Conservation (phyloP, 2,329 filamentous ascomycete genomes). For the Monosporascus sp. region DNA sequence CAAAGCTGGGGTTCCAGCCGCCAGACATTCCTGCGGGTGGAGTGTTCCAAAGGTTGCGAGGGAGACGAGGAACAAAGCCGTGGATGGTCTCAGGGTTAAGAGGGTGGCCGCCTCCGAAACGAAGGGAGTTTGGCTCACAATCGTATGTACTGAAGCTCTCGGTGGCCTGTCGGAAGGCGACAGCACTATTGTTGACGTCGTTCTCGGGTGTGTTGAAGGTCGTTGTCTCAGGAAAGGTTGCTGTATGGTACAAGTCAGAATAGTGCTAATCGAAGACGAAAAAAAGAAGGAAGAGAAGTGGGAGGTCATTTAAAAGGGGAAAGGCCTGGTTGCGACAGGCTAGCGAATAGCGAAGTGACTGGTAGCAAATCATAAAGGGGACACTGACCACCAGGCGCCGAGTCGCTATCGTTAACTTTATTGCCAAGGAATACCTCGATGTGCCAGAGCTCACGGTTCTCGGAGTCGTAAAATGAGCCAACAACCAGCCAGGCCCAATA, state of each 20-base stretch:
- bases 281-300: neutral
- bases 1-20: constrained; percentile 21
- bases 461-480: constrained; percentile 40
- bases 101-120: too few relatives aligned
- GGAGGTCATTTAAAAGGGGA: neutral
- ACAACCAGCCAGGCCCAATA: constrained; percentile 43
- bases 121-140: neutral
- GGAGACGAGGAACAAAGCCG: neutral
- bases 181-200: too few relatives aligned
- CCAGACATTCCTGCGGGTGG: neutral
- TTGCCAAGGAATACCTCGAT: constrained; percentile 36
- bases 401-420: constrained; percentile 1
- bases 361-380: neutral
- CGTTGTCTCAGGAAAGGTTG: neutral
- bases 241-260: neutral
- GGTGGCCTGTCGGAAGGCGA: too few relatives aligned
- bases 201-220: too few relatives aligned
- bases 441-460: constrained; percentile 38
- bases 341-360: constrained; percentile 1
- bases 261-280: neutral
- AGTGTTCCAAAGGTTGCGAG: neutral
- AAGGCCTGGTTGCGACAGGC: neutral
- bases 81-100: neutral
- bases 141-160: neutral
- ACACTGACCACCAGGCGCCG: constrained; percentile 2